Evolutionary conservation across 441 rosid species (phyloP), one percentile per base, ranked within the genome.

Genomic region (Jatropha podagrica): DNA sequence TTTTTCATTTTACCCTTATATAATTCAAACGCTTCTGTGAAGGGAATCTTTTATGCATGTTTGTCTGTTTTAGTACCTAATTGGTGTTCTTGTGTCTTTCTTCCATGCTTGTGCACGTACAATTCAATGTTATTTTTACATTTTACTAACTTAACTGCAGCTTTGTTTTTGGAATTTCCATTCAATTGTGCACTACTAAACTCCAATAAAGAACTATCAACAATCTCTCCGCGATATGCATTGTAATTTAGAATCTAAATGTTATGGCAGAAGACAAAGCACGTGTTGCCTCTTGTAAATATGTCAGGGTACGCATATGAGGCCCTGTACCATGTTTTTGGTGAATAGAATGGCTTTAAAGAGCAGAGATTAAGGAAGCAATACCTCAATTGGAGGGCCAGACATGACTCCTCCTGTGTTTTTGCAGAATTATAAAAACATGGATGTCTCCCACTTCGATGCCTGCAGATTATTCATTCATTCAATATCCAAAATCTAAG

Each of bases 31-130:
- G 63, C 54, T 69, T 73, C n/a, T 67, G 18, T 6, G 32, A 27
- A 37, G 8, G 75, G 86, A 81, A 80, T 79, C 79, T 54, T 14
- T 54, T 54, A 5, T 66, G 9, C 32, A 3, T 59, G 63, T 71
- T 67, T 75, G 87, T 86, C 87, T 56, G 69, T 77, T 77, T 77
- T 76, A 44, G 27, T 76, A 74, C 74, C 80, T 74, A 32, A 32
- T 32, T 76, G 71, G 77, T 73, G 73, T 71, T 49, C 74, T 74
- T 77, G 77, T 81, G 72, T 74, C 55, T 80, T 74, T 74, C 67
- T 71, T 79, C 38, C 32, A 32, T 32, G 32, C 32, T 32, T 32
- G 32, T 32, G 32, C 32, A 32, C 32, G 32, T 0, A 32, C 32
- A 32, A 32, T 32, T 32, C 32, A 1, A 32, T 0, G 32, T 32